Conservation (phyloP, 768 basidiomycete genomes). For the Tricholoma bakamatsutake region DNA sequence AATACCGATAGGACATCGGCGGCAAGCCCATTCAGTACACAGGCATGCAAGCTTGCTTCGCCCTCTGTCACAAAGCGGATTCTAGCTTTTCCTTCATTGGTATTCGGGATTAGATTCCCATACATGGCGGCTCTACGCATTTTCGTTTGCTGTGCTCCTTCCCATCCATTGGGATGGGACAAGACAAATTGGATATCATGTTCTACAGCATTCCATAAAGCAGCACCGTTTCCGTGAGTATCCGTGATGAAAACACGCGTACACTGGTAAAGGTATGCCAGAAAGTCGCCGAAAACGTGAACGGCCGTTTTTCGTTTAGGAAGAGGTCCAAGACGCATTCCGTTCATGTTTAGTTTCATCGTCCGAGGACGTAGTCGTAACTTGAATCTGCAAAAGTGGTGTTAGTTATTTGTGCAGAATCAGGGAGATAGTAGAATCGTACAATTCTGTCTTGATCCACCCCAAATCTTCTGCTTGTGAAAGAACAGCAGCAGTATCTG, state of each 20-base stretch:
- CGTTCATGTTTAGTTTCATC: conserved; percentile 81
- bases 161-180: conserved; percentile 82
- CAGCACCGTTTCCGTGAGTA: conserved; percentile 73
- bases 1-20: conserved; percentile 68
- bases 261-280: conserved; percentile 68
- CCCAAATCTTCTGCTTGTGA: conserved; percentile 71
- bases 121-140: conserved; percentile 72
- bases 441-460: conserved; percentile 77
- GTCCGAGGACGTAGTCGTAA: conserved; percentile 69
- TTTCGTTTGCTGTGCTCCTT: conserved; percentile 69
- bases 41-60: conserved; percentile 79
- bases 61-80: conserved; percentile 82
- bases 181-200: conserved; percentile 67
- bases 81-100: conserved; percentile 62
- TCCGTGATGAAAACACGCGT: conserved; percentile 72
- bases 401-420: background rate
- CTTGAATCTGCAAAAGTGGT: conserved; percentile 52
- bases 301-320: conserved; percentile 64
- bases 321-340: conserved; percentile 67
- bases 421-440: conserved; percentile 22
- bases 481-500: conserved; percentile 50
- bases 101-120: conserved; percentile 70
- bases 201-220: conserved; percentile 68
- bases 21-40: conserved; percentile 71
- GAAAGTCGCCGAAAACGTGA: conserved; percentile 76